Evolutionary conservation across 306 rosid genomes (phyloP).

Genomic region (Benincasa hispida): DNA sequence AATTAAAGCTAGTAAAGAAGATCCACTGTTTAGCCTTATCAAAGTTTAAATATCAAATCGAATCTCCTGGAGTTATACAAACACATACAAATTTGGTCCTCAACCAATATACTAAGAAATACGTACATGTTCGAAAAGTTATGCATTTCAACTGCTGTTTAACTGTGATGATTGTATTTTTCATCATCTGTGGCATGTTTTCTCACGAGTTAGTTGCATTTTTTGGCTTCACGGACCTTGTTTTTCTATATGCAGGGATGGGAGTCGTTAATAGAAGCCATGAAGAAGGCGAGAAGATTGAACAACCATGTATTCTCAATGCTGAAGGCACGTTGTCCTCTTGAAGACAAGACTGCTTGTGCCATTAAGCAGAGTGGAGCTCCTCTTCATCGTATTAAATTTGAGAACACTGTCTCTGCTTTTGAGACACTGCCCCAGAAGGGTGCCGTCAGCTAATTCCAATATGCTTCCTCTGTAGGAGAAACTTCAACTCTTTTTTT

Average conservation of each 20-base stretch:
- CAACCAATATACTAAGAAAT: neutral
- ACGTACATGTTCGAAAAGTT: neutral
- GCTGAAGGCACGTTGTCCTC: slow-evolving; percentile 96
- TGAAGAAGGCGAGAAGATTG: slow-evolving; percentile 92
- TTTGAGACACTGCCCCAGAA: slow-evolving; percentile 95
- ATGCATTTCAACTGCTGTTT: neutral
- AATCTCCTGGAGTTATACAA: neutral
- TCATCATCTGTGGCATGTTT: neutral
- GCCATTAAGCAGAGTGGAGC: slow-evolving; percentile 98
- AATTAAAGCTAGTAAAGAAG: neutral
- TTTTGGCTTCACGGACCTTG: neutral
- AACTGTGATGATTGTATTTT: neutral
- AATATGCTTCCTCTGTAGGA: neutral
- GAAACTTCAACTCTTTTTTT: neutral
- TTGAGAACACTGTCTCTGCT: slow-evolving; percentile 89
- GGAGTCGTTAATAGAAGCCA: slow-evolving; percentile 75
- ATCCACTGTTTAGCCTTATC: neutral
- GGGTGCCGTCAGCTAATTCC: slow-evolving; percentile 22
- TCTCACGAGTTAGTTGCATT: neutral
- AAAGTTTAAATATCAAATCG: neutral
- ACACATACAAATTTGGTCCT: neutral
- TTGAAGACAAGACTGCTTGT: slow-evolving; percentile 96
- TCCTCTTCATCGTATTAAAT: slow-evolving; percentile 76
- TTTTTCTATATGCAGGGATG: slow-evolving; percentile 42
- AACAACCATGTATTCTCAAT: slow-evolving; percentile 95